These are phyloP conservation scores for Cephalotrichum gorgonifer DNA, from an alignment of 2,329 filamentous ascomycete genomes.

Conservation along the genomic window DNA sequence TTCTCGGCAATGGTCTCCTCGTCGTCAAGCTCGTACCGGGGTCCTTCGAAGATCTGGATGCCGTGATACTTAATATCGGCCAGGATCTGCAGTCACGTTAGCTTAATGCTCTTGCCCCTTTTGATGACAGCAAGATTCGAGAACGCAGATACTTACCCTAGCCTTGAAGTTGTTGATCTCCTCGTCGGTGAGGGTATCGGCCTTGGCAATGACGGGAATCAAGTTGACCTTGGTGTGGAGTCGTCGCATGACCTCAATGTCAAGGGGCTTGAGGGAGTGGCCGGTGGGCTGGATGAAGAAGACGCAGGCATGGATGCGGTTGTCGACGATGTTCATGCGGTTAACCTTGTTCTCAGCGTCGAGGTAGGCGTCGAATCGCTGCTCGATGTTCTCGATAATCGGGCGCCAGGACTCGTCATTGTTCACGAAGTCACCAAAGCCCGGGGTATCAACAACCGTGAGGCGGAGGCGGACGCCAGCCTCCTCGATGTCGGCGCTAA, in stretches of 20 bases:
- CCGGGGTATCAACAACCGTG: slow-evolving; percentile 95
- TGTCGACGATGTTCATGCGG: slow-evolving; percentile 99
- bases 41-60: slow-evolving; percentile 98
- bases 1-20: slow-evolving; percentile 99
- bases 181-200: slow-evolving; percentile 94
- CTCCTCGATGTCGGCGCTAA: slow-evolving; percentile 95
- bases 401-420: slow-evolving; percentile 99
- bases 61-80: slow-evolving; percentile 94
- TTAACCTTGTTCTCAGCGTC: slow-evolving; percentile 99
- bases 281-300: slow-evolving; percentile 99
- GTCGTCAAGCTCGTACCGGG: slow-evolving; percentile 95
- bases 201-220: slow-evolving; percentile 98
- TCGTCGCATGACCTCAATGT: slow-evolving; percentile 98
- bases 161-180: slow-evolving; percentile 93
- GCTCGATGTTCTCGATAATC: slow-evolving; percentile 99
- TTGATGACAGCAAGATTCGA: background rate
- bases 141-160: slow-evolving; percentile 56
- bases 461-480: slow-evolving; percentile 92
- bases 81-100: slow-evolving; percentile 58
- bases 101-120: slow-evolving; percentile 10
- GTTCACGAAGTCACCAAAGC: slow-evolving; percentile 99
- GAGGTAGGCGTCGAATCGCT: slow-evolving; percentile 95
- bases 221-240: slow-evolving; percentile 99
- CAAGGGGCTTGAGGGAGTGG: slow-evolving; percentile 94
- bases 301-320: slow-evolving; percentile 96